Percentiles rank a stretch among this genome's conserved stretches.
Conservation (phyloP, 176 grass and related monocot species). For the maize (Zea mays) region Zm-B73-REFERENCE-NAM-5.0 NC_050096.1:14480001-14480500, state of each 20-base stretch:
- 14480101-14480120: no score
- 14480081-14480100: no score
- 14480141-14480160: no score
- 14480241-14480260: not conserved
- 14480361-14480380: not conserved
- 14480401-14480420: not conserved
- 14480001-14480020: no score
- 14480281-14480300: fast-evolving
- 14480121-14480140: no score
- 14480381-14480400: slow-evolving; percentile 9
- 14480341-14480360: not conserved
- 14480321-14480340: slow-evolving; percentile 44
- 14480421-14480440: not conserved
- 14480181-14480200: no score
- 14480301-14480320: not conserved
- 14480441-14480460: slow-evolving; percentile 17
- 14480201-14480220: not conserved
- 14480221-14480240: fast-evolving
- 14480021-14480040: no score
- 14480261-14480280: fast-evolving
- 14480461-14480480: not conserved
- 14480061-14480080: no score
- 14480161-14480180: no score
- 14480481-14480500: not conserved
- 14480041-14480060: no score